Evolutionary conservation across 2,329 filamentous ascomycete genomes (phyloP).

Genomic region (Stenocarpella maydis): DNA sequence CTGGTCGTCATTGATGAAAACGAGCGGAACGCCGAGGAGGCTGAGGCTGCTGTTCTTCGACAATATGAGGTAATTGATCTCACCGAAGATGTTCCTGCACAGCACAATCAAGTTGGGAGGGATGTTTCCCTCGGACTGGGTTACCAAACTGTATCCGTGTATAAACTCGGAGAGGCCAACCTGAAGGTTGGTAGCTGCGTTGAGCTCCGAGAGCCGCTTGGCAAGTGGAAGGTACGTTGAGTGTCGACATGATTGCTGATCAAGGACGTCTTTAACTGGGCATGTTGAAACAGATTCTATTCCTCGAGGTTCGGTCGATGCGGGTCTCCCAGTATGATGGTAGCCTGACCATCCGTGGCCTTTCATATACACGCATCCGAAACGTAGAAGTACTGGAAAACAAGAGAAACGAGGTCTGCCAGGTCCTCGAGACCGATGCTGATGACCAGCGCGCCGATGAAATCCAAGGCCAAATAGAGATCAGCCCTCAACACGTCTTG

Average conservation of each 20-base stretch:
- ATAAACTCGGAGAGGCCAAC: not conserved
- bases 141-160: not conserved
- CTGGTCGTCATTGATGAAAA: not conserved
- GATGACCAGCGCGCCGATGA: conserved; percentile 45
- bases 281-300: conserved; percentile 41
- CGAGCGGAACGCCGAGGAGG: not conserved
- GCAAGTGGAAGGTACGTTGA: not conserved
- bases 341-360: conserved; percentile 50
- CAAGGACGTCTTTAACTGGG: conserved; percentile 35
- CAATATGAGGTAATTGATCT: not conserved
- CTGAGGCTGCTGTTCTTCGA: not conserved
- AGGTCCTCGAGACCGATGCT: conserved; percentile 50
- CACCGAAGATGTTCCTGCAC: not conserved
- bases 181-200: not conserved
- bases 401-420: conserved; percentile 54
- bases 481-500: conserved; percentile 50
- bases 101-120: not conserved
- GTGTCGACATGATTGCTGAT: conserved; percentile 34
- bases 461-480: conserved; percentile 52
- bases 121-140: not conserved
- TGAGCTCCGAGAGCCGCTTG: conserved; percentile 10
- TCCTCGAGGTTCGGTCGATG: conserved; percentile 53
- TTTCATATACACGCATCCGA: conserved; percentile 47
- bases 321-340: conserved; percentile 35
- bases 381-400: conserved; percentile 48